These are phyloP conservation scores for Curvularia sp. DNA, from an alignment of 2,329 filamentous ascomycete species.

Conservation along the genomic window DNA sequence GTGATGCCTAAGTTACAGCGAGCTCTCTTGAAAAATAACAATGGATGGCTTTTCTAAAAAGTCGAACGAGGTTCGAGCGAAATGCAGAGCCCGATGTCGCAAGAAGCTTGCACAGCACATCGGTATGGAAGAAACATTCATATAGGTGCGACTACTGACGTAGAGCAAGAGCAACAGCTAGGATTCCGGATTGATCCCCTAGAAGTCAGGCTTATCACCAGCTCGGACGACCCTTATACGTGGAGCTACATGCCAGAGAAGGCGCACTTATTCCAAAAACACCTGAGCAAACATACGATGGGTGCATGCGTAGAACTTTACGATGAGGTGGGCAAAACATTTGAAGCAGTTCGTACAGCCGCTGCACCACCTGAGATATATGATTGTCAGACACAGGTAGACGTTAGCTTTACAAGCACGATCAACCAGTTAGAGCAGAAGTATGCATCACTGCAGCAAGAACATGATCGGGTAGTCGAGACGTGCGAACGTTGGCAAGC, in stretches of 20 bases:
- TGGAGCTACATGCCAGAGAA: not conserved
- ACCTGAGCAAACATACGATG: not conserved
- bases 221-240: not conserved
- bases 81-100: not conserved
- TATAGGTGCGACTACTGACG: not conserved
- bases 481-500: not conserved
- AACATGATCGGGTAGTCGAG: not conserved
- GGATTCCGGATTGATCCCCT: not conserved
- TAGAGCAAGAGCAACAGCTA: not conserved
- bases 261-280: not conserved
- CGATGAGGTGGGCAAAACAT: not conserved
- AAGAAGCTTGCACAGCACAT: not conserved
- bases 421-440: not conserved
- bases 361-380: not conserved
- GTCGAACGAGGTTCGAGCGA: not conserved
- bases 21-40: not conserved
- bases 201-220: not conserved
- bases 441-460: not conserved
- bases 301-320: not conserved
- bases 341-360: not conserved
- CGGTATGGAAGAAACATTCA: not conserved
- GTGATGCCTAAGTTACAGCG: not conserved
- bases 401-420: not conserved
- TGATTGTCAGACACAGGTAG: not conserved
- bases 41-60: not conserved